Percentiles rank a stretch among this genome's conserved stretches.
These are phyloP conservation scores for Pycnococcus provasolii DNA, from an alignment of 139 green algal species.

Conservation along the genomic window DNA sequence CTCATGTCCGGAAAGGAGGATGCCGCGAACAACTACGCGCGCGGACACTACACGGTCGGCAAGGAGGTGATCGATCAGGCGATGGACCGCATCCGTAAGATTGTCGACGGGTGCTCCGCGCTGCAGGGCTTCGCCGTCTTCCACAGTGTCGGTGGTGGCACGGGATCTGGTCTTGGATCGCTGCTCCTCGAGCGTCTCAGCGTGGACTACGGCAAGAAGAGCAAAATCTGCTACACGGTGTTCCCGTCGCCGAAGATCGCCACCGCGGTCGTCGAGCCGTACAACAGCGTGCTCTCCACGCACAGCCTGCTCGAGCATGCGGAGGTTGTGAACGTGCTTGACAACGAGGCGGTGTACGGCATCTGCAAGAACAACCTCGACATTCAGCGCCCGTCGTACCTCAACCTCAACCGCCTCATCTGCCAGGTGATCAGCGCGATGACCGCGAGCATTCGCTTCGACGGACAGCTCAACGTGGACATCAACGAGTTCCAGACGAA, in stretches of 20 bases:
- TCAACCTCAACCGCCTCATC: slow-evolving; percentile 42
- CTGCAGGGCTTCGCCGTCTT: slow-evolving; percentile 47
- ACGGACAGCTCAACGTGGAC: slow-evolving; percentile 21
- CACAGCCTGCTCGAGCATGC: slow-evolving; percentile 43
- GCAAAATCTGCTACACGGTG: slow-evolving; percentile 23
- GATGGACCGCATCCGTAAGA: slow-evolving; percentile 40
- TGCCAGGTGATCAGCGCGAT: slow-evolving; percentile 45
- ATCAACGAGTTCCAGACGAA: slow-evolving; percentile 40
- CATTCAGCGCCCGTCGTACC: slow-evolving; percentile 42
- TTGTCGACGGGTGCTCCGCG: slow-evolving; percentile 39
- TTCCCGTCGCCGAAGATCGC: slow-evolving; percentile 30
- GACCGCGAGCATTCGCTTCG: slow-evolving; percentile 28
- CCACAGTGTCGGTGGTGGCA: slow-evolving; percentile 43
- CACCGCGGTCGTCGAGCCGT: slow-evolving; percentile 41
- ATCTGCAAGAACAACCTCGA: slow-evolving; percentile 42
- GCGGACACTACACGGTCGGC: slow-evolving; percentile 44
- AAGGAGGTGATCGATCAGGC: slow-evolving; percentile 42
- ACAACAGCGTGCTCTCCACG: slow-evolving; percentile 44
- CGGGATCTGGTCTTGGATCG: slow-evolving; percentile 40
- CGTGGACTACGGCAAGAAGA: slow-evolving; percentile 29
- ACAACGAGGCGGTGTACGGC: slow-evolving; percentile 45
- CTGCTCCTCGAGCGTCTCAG: slow-evolving; percentile 40
- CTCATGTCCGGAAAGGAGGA: slow-evolving; percentile 46
- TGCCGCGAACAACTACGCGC: slow-evolving; percentile 44
- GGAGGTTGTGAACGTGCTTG: slow-evolving; percentile 36